These are phyloP conservation scores for Colletotrichum nymphaeae DNA, from an alignment of 2,329 filamentous ascomycete genomes.

Conservation along the genomic window DNA sequence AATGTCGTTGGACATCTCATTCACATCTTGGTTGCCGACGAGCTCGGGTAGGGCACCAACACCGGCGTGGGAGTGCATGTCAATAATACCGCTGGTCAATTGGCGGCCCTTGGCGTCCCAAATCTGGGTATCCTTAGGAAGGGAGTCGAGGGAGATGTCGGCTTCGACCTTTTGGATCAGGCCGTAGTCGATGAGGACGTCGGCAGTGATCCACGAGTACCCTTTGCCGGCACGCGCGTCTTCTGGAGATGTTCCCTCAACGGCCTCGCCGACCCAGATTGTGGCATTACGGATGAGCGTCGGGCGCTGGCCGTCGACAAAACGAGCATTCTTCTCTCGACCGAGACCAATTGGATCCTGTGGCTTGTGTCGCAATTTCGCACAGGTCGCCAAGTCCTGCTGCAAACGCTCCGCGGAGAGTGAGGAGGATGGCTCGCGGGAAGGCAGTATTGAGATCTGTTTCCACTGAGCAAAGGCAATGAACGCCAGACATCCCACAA, in stretches of 20 bases:
- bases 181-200: constrained; percentile 70
- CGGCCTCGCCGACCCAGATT: constrained; percentile 74
- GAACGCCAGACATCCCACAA: constrained; percentile 61
- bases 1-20: constrained; percentile 72
- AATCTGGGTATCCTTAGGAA: constrained; percentile 61
- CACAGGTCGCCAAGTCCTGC: constrained; percentile 66
- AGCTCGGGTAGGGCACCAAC: constrained; percentile 68
- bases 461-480: constrained; percentile 62
- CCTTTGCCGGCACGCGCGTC: constrained; percentile 69
- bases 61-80: constrained; percentile 78
- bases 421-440: constrained; percentile 37
- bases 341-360: constrained; percentile 66
- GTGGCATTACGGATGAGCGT: constrained; percentile 75
- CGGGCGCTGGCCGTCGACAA: constrained; percentile 66
- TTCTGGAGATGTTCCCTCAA: constrained; percentile 59
- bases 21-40: constrained; percentile 66
- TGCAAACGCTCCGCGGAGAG: constrained; percentile 66
- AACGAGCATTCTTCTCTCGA: constrained; percentile 70
- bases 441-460: constrained; percentile 45
- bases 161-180: constrained; percentile 66
- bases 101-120: constrained; percentile 70
- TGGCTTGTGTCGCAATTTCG: constrained; percentile 64
- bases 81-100: constrained; percentile 75
- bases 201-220: constrained; percentile 69
- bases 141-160: constrained; percentile 52